Conservation (phyloP, 768 basidiomycete species). For the Pisolithus orientalis region DNA sequence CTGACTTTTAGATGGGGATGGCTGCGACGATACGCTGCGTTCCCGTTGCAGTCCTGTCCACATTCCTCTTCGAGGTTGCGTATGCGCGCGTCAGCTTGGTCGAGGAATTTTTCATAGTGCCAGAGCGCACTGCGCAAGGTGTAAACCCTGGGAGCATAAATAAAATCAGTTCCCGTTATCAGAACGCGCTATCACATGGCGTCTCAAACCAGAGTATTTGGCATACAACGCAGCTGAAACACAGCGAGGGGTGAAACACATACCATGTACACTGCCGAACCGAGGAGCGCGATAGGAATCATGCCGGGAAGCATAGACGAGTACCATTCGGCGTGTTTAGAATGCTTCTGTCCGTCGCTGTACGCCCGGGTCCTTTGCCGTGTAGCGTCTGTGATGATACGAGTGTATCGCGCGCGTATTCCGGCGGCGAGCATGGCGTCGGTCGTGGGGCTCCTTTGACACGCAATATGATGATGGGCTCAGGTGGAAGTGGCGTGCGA, state of each 20-base stretch:
- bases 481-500: no score
- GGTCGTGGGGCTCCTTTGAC: no score
- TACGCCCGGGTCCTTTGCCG: background rate
- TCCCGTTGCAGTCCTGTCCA: conserved; percentile 33
- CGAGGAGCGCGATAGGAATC: conserved; percentile 72
- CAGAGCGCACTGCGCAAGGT: conserved; percentile 54
- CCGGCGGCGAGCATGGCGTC: no score
- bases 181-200: no score
- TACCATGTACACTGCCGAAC: conserved; percentile 75
- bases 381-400: background rate
- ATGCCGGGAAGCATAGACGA: conserved; percentile 64
- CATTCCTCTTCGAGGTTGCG: conserved; percentile 53
- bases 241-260: conserved; percentile 13
- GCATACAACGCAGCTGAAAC: no score
- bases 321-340: conserved; percentile 63
- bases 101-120: conserved; percentile 68
- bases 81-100: conserved; percentile 51
- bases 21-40: background rate
- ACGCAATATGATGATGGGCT: no score
- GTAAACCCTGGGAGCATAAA: conserved; percentile 46
- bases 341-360: conserved; percentile 15
- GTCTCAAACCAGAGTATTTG: no score
- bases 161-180: background rate
- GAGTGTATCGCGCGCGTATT: no score
- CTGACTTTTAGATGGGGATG: background rate